Percentiles rank a stretch among this genome's conserved stretches.
Evolutionary conservation across 768 basidiomycete genomes (phyloP).

Genomic region (Boletus tomentosulus): DNA sequence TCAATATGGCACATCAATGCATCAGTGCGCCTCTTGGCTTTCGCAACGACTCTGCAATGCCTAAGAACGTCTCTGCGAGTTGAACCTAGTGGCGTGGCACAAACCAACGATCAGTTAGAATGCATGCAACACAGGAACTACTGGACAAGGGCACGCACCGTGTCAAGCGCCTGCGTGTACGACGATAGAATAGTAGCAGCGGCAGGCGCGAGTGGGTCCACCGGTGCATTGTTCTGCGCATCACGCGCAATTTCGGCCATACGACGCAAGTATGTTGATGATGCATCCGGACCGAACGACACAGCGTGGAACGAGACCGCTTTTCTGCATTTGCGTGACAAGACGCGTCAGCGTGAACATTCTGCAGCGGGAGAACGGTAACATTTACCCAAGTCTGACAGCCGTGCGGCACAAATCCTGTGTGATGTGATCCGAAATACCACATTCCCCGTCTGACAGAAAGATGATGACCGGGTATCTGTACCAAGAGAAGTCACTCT

Average conservation of each 20-base stretch:
- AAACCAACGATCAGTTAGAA: background rate
- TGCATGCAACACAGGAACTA: too few species aligned
- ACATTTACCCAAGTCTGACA: slow-evolving; percentile 40
- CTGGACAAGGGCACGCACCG: slow-evolving; percentile 29
- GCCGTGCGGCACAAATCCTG: slow-evolving; percentile 41
- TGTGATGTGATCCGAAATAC: slow-evolving; percentile 33
- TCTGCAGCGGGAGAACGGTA: too few species aligned
- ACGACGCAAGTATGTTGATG: slow-evolving; percentile 31
- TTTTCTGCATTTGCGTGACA: slow-evolving; percentile 34
- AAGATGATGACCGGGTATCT: slow-evolving; percentile 37
- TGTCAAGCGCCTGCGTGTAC: slow-evolving; percentile 48
- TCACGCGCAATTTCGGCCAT: slow-evolving; percentile 53
- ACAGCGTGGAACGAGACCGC: slow-evolving; percentile 56
- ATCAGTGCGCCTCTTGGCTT: slow-evolving; percentile 52
- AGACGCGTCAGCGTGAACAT: background rate
- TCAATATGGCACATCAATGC: slow-evolving; percentile 11
- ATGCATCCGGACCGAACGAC: slow-evolving; percentile 43
- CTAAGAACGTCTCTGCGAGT: slow-evolving; percentile 55
- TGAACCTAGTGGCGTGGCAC: slow-evolving; percentile 38
- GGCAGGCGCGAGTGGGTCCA: slow-evolving; percentile 34
- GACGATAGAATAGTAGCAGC: slow-evolving; percentile 38
- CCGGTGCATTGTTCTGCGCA: slow-evolving; percentile 42
- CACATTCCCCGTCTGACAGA: slow-evolving; percentile 46
- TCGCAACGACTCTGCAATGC: slow-evolving; percentile 52
- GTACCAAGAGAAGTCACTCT: background rate